Percentiles rank a stretch among this genome's conserved stretches.
Evolutionary conservation across 2,329 filamentous ascomycete species (phyloP).

Genomic region (Hortaea werneckii): DNA sequence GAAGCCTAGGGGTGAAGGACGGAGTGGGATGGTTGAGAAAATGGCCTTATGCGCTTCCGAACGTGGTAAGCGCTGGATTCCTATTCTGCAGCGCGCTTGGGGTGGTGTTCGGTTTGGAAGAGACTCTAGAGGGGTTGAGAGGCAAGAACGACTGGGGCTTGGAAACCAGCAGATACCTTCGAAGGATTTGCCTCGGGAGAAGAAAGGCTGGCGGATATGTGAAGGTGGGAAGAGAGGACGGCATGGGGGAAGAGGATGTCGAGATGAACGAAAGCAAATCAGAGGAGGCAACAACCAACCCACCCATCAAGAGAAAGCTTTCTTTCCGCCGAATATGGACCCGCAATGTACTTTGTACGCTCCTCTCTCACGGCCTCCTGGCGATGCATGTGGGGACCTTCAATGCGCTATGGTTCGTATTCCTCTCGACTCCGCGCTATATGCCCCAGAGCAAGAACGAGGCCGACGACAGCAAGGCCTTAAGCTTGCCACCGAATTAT

Average conservation of each 20-base stretch:
- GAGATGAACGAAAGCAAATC: constrained; percentile 9
- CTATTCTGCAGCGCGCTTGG: constrained; percentile 45
- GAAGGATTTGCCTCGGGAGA: constrained; percentile 23
- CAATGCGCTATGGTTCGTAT: constrained; percentile 41
- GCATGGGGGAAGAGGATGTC: constrained; percentile 13
- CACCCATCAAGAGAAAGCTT: constrained; percentile 23
- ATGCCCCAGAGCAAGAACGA: constrained; percentile 6
- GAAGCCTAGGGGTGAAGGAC: constrained; percentile 44
- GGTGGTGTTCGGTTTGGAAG: constrained; percentile 56
- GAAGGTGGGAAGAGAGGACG: constrained; percentile 19
- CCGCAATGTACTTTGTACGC: constrained; percentile 33
- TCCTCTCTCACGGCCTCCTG: constrained; percentile 35
- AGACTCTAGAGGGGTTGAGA: constrained; percentile 37
- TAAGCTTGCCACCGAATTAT: constrained; percentile 26
- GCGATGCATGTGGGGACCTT: constrained; percentile 41
- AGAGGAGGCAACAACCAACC: constrained; percentile 2
- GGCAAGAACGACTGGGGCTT: constrained; percentile 33
- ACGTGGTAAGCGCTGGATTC: constrained; percentile 54
- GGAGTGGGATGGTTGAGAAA: constrained; percentile 53
- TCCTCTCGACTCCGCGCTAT: constrained; percentile 28
- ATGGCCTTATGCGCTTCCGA: constrained; percentile 62
- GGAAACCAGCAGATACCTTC: constrained; percentile 29
- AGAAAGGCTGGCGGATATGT: constrained; percentile 21
- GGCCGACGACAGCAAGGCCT: constrained; percentile 3
- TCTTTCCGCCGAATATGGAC: constrained; percentile 40